These are phyloP conservation scores for Prunus padus DNA, from an alignment of 306 rosid species.

Conservation along the genomic window DNA sequence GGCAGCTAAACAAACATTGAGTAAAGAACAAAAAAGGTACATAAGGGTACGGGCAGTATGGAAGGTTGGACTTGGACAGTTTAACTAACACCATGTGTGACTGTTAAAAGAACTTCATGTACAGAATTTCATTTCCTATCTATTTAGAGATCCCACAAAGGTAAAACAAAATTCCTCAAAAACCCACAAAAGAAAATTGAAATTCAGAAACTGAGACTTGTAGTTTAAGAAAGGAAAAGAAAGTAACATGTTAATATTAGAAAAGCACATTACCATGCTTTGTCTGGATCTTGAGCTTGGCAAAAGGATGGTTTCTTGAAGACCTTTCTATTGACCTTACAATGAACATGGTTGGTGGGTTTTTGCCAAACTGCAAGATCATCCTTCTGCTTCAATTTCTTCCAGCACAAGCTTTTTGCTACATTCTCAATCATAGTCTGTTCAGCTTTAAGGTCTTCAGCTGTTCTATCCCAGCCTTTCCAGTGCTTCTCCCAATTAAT, in stretches of 20 bases:
- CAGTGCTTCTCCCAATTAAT: conserved; percentile 78
- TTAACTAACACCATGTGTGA: conserved; percentile 15
- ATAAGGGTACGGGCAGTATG: background rate
- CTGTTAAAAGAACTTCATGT: background rate
- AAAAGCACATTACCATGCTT: conserved; percentile 66
- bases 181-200: background rate
- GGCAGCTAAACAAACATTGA: conserved; percentile 20
- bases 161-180: background rate
- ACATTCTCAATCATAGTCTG: conserved; percentile 67
- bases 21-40: conserved; percentile 28
- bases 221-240: background rate
- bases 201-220: background rate
- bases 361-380: conserved; percentile 98
- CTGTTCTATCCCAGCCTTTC: conserved; percentile 85
- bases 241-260: background rate
- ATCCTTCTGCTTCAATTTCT: conserved; percentile 58
- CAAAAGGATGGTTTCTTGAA: conserved; percentile 73
- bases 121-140: background rate
- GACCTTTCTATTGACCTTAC: conserved; percentile 52
- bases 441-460: conserved; percentile 63
- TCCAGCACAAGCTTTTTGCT: conserved; percentile 88
- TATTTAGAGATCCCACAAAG: background rate
- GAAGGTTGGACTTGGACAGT: conserved; percentile 17
- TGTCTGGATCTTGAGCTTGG: conserved; percentile 62
- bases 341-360: conserved; percentile 79